Conservation (phyloP, 1,284 basidiomycete species). For the Xerocomus amazonicus region DNA sequence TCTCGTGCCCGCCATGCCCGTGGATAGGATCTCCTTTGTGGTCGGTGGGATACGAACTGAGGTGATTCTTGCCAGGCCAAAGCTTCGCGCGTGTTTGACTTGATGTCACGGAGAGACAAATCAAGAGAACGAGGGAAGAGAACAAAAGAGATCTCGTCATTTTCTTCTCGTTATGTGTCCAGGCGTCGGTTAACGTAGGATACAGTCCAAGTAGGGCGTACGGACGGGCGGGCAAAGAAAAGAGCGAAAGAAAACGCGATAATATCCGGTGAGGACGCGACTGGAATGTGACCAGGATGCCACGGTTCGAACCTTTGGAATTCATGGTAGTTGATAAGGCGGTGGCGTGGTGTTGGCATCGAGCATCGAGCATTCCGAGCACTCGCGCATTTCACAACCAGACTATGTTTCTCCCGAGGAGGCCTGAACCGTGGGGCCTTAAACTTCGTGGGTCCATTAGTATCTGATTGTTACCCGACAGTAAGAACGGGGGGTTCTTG, state of each 20-base stretch:
- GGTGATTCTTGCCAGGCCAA: constrained; percentile 1
- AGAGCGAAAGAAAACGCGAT: not conserved
- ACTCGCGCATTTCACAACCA: too few species aligned
- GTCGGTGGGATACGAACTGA: constrained; percentile 1
- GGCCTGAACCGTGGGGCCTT: too few species aligned
- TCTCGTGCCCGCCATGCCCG: constrained; percentile 9
- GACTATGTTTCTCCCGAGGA: too few species aligned
- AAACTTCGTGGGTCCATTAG: too few species aligned
- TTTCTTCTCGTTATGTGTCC: not conserved
- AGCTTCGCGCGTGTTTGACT: constrained; percentile 6
- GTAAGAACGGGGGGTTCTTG: too few species aligned
- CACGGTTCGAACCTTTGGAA: constrained; percentile 11
- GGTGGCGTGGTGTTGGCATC: too few species aligned
- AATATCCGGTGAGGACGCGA: not conserved
- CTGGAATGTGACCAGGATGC: not conserved
- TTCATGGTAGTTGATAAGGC: constrained; percentile 3
- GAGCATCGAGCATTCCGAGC: not conserved
- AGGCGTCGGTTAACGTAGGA: not conserved
- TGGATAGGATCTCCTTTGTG: constrained; percentile 1
- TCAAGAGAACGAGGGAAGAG: constrained; percentile 9
- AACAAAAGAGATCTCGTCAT: constrained; percentile 13
- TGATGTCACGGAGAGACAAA: constrained; percentile 6
- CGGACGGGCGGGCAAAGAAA: too few species aligned
- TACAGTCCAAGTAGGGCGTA: not conserved
- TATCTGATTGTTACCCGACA: too few species aligned